phyloP scores from a whole-genome alignment of 495 filamentous ascomycete genomes.

The Echria macrotheca region DNA sequence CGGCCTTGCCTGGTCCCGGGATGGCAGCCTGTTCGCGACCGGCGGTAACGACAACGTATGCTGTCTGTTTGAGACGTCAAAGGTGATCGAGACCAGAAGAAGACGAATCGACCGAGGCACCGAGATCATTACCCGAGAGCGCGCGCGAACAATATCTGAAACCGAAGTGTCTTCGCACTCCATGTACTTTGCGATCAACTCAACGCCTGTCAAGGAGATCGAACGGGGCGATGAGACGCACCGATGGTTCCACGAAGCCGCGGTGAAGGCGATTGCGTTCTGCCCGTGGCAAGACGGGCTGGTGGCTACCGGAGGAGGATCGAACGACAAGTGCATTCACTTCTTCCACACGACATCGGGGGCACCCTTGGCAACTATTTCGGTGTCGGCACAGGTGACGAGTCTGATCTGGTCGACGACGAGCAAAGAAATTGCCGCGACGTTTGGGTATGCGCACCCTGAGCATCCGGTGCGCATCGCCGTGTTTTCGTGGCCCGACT shows the following conservation, averaged over 20 bases:
- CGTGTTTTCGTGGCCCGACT: conserved; percentile 93
- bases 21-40: conserved; percentile 72
- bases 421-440: conserved; percentile 82
- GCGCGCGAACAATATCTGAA: conserved; percentile 12
- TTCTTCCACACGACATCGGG: conserved; percentile 89
- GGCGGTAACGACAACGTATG: conserved; percentile 92
- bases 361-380: conserved; percentile 80
- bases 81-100: conserved; percentile 38
- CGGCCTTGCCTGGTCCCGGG: conserved; percentile 79
- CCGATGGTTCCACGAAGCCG: conserved; percentile 73
- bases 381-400: conserved; percentile 89
- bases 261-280: conserved; percentile 95
- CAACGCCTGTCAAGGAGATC: too few species aligned
- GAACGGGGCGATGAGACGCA: conserved; percentile 61
- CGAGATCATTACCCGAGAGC: conserved; percentile 7
- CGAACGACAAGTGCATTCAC: conserved; percentile 91
- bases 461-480: conserved; percentile 89
- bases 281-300: conserved; percentile 89
- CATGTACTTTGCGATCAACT: conserved; percentile 16
- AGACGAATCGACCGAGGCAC: neutral
- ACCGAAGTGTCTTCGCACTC: neutral
- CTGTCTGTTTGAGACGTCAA: conserved; percentile 67
- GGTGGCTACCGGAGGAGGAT: conserved; percentile 86
- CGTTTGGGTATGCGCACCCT: conserved; percentile 92
- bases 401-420: conserved; percentile 85